Conservation (phyloP, 257 asterid genomes). For the Capsicum baccatum region DNA sequence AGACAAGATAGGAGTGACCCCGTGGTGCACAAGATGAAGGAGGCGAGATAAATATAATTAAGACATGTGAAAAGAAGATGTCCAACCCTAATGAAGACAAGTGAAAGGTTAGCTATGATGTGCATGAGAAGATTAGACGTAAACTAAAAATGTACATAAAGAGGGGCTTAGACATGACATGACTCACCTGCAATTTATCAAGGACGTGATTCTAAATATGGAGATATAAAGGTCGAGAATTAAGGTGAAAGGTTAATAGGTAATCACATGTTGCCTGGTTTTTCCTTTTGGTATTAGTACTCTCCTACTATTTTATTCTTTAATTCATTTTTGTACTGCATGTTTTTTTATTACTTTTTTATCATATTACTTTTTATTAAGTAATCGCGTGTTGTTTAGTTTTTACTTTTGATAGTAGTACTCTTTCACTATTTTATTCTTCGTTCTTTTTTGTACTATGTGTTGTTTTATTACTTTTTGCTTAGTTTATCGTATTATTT, state of each 20-base stretch:
- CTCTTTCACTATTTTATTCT: no score
- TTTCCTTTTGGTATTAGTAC: no score
- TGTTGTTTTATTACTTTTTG: no score
- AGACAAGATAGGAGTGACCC: background rate
- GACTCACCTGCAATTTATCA: background rate
- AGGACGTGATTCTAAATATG: background rate
- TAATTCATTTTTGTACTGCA: no score
- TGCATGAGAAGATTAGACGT: background rate
- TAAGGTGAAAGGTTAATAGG: background rate
- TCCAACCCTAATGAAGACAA: background rate
- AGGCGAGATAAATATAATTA: background rate
- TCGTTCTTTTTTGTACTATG: no score
- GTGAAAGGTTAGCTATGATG: background rate
- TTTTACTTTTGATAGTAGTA: no score
- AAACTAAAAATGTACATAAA: background rate
- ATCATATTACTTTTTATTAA: background rate
- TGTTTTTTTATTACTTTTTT: no score
- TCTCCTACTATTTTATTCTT: no score
- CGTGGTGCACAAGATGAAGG: background rate
- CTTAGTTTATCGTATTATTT: no score
- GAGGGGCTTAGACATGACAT: background rate
- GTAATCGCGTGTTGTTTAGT: background rate
- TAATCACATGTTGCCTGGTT: background rate
- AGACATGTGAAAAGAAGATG: background rate
- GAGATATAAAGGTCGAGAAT: background rate